A percentile compares a stretch with the other conserved stretches of the same genome.
These are phyloP conservation scores for Talaromyces adpressus DNA, from an alignment of 495 filamentous ascomycete genomes.

Conservation along the genomic window DNA sequence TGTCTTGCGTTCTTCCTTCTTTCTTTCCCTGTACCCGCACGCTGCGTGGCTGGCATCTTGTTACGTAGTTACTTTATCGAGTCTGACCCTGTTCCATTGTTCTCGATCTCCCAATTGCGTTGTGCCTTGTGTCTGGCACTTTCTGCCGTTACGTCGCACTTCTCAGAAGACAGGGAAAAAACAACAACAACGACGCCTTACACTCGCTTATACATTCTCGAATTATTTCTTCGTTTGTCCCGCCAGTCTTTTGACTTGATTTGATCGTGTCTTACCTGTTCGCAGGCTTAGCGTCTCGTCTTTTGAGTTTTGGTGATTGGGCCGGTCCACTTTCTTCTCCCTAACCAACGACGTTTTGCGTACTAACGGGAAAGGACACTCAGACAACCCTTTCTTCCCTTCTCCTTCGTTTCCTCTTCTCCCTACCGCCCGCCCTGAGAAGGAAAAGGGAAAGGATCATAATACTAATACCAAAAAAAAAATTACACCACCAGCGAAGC, in stretches of 20 bases:
- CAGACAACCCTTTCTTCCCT: not conserved
- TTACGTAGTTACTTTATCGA: not conserved
- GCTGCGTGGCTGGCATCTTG: not conserved
- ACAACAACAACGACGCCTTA: not conserved
- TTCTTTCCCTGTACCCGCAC: not conserved
- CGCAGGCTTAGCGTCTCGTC: not conserved
- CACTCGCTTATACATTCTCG: not conserved
- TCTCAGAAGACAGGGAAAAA: not conserved
- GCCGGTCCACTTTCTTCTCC: not conserved
- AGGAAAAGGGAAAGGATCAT: conserved; percentile 9
- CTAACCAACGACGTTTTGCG: not conserved
- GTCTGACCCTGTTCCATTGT: not conserved
- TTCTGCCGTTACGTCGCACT: no score
- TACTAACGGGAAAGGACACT: not conserved
- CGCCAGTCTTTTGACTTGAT: not conserved
- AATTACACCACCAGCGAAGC: not conserved
- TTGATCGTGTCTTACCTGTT: not conserved
- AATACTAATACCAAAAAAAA: conserved; percentile 9
- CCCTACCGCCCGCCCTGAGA: conserved; percentile 1
- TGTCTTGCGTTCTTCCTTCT: not conserved
- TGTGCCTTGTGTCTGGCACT: not conserved
- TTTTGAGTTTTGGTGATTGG: not conserved
- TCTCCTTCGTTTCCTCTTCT: not conserved
- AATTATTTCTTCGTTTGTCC: not conserved
- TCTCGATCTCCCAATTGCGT: not conserved